Evolutionary conservation across 2,329 filamentous ascomycete genomes (phyloP), one percentile per base, ranked within the genome.

Genomic region (Monilinia vaccinii-corymbosi): DNA sequence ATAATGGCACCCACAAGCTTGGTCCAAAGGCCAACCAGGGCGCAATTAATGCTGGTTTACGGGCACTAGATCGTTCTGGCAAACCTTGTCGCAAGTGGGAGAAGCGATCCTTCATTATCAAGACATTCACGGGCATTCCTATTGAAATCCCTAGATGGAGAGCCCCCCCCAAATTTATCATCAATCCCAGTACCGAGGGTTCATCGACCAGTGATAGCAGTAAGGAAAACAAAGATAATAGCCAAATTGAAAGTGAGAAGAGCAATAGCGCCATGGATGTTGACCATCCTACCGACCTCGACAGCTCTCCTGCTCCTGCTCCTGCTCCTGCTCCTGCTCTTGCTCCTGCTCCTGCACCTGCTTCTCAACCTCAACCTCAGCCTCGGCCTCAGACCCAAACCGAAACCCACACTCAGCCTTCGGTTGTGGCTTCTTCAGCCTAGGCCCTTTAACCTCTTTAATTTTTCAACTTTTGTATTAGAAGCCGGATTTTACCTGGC

Each of bases 21-120:
- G 93, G 93, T 4, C 94, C 94, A 67, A 97, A 97, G 75, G 93
- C 93, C 56, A 97, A 97, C 73, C 89, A 93, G 70, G 94, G 94
- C 65, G 93, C 93, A 62, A 99, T 99, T 80, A 99, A 99, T 72
- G 94, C 94, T 58, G 90, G 91, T 56, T 86, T 99, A 53, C 90
- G 94, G 59, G 93, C 94, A 14, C 88, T 99, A 65, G 94, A 99
- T 74, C 87, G 93, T 63, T 88, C 88, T 9, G 93, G 93, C 66
- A 89, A 93, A 70, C 92, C 94, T 11, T 97, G 92, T 74, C 89
- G 93, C 65, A 92, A 86, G 73, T 99, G 94, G 94, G 80, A 85
- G 72, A 89, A 86, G 73, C 91, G 91, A 64, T 82, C 85, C 60
- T 90, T 97, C 72, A 81, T 80, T 52, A 78, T 97, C 67, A 96